Conservation (phyloP, 1,139 yeast genomes). For the Candida labiduridarum region DNA sequence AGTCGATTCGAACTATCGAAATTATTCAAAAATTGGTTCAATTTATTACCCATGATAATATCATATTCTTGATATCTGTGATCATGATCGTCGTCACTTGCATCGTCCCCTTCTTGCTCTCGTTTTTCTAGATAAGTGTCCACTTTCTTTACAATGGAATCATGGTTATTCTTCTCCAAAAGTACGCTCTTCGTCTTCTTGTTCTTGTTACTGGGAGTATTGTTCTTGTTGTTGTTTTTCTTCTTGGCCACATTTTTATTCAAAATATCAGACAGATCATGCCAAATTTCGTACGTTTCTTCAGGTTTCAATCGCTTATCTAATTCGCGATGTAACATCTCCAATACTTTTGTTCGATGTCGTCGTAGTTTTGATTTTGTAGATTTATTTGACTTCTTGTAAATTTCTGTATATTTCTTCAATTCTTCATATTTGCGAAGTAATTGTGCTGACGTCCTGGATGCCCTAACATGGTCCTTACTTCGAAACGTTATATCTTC, state of each 20-base stretch:
- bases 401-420: conserved; percentile 15
- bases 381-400: conserved; percentile 8
- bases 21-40: conserved; percentile 19
- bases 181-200: conserved; percentile 7
- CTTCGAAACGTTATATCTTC: conserved; percentile 22
- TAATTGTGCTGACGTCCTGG: conserved; percentile 13
- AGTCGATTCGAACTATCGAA: conserved; percentile 26
- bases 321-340: conserved; percentile 20
- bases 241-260: conserved; percentile 4
- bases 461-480: conserved; percentile 9
- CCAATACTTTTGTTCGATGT: conserved; percentile 19
- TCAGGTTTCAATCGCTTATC: conserved; percentile 27
- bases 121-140: conserved; percentile 15
- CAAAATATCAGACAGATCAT: conserved; percentile 16
- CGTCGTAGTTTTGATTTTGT: conserved; percentile 15
- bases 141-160: conserved; percentile 8
- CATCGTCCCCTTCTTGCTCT: conserved; percentile 14
- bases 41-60: conserved; percentile 14
- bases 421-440: conserved; percentile 24
- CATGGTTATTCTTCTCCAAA: conserved; percentile 6
- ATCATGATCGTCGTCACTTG: conserved; percentile 11
- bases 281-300: conserved; percentile 45
- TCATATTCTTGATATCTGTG: conserved; percentile 12
- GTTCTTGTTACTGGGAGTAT: background rate
- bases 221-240: background rate